Evolutionary conservation across 2,329 filamentous ascomycete species (phyloP), one percentile per base, ranked within the genome.

Genomic region (Aspergillus ochraceus): DNA sequence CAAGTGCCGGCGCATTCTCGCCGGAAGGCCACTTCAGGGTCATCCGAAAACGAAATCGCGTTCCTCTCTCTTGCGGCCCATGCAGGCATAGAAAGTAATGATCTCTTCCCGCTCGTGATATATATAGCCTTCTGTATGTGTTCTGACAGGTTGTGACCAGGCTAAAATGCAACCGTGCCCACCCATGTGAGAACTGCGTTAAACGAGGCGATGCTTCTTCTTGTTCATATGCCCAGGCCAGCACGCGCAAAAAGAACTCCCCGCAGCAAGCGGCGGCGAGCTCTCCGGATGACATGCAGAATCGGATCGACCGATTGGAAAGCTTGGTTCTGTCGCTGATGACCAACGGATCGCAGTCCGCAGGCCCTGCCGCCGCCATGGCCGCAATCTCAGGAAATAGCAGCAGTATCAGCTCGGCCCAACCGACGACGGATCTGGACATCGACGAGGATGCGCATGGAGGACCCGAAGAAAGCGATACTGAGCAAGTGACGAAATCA

Each of bases 241-340:
- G 77, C 55, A 84, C 87, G 54, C 86, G 91, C 68, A 95, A 91
- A 77, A 96, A 91, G 83, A 88, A 76, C 59, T 68, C 70, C 9
- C 67, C 77, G 42, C 82, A 81, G 71, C 85, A 88, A 76, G 84
- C 79, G 57, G 66, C 79, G 54, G 78, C 86, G 78, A 82, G 84
- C 58, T 82, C 84, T 68, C 92, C 94, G 53, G 93, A 97, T 83
- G 94, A 97, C 77, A 97, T 98, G 94, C 94, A 98, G 80, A 96
- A 96, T 73, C 90, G 95, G 74, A 98, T 98, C 79, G 93, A 98
- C 80, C 87, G 94, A 69, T 83, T 98, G 66, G 94, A 98, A 83
- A 90, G 91, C 68, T 81, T 98, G 74, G 94, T 98, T 62, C 79
- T 98, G 65, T 96, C 92, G 29, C 78, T 98, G 72, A 97, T 98